Evolutionary conservation across 1,284 basidiomycete genomes (phyloP).

Genomic region (Pseudozyma tsukubaensis): DNA sequence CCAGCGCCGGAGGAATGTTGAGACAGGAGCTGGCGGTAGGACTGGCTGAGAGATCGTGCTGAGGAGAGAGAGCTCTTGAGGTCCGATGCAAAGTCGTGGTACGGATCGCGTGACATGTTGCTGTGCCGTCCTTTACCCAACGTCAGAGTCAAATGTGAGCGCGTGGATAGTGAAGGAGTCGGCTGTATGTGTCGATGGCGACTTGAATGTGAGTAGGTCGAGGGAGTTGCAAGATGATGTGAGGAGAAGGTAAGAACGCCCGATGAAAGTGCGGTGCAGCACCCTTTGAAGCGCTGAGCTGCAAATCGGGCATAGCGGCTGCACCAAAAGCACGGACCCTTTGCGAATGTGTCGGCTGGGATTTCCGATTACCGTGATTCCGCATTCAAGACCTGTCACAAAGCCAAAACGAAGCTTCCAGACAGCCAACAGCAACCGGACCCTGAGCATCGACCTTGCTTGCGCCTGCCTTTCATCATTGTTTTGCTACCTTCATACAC

Average conservation of each 20-base stretch:
- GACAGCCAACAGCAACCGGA: no score
- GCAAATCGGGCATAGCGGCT: slow-evolving; percentile 5
- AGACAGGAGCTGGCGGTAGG: slow-evolving; percentile 39
- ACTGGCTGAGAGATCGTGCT: slow-evolving; percentile 42
- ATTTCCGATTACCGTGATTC: slow-evolving; percentile 16
- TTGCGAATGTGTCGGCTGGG: neutral
- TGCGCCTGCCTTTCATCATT: neutral
- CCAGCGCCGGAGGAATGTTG: slow-evolving; percentile 3
- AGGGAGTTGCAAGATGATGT: neutral
- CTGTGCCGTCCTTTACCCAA: neutral
- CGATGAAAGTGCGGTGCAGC: neutral
- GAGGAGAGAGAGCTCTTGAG: slow-evolving; percentile 54
- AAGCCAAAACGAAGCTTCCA: neutral
- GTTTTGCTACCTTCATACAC: no score
- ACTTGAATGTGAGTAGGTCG: neutral
- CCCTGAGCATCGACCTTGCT: no score
- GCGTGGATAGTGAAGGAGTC: no score
- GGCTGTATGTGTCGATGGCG: no score
- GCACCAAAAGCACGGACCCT: slow-evolving; percentile 25
- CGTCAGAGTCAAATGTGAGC: no score
- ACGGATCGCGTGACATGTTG: slow-evolving; percentile 64
- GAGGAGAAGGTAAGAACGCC: slow-evolving; percentile 3
- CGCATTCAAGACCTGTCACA: neutral
- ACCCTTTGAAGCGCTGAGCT: no score
- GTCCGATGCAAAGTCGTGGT: slow-evolving; percentile 64